Percentiles rank a stretch among this genome's conserved stretches.
phyloP scores from a whole-genome alignment of 2,329 filamentous ascomycete genomes.

The Aspergillus arachidicola region DNA sequence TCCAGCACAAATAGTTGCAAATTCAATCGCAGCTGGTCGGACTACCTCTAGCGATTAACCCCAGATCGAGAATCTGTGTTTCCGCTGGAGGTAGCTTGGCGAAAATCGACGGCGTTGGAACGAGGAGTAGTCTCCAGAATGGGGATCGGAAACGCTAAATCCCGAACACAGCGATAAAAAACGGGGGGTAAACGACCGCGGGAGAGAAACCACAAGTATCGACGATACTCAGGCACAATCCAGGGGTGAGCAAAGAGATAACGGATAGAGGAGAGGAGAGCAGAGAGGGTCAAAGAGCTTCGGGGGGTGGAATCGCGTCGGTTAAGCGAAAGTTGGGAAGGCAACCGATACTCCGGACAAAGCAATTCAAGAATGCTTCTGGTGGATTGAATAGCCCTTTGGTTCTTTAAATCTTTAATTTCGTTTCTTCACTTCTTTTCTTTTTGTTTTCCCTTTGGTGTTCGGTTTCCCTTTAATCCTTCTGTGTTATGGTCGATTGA shows the following conservation, averaged over 20 bases:
- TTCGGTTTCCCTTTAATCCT: conserved; percentile 1
- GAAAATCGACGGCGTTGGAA: conserved; percentile 23
- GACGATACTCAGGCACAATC: not conserved
- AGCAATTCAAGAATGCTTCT: conserved; percentile 23
- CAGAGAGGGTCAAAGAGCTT: conserved; percentile 15
- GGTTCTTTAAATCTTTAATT: not conserved
- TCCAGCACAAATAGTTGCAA: conserved; percentile 9
- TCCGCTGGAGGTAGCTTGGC: conserved; percentile 40
- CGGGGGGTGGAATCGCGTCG: conserved; percentile 14
- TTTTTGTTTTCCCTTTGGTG: conserved; percentile 1
- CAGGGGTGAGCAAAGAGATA: conserved; percentile 8
- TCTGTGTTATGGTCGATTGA: not conserved
- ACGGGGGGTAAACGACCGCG: conserved; percentile 3
- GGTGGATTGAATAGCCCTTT: conserved; percentile 7
- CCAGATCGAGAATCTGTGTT: conserved; percentile 41
- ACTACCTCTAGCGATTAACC: conserved; percentile 43
- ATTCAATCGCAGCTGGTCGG: conserved; percentile 17
- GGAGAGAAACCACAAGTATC: conserved; percentile 5
- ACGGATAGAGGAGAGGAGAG: conserved; percentile 15
- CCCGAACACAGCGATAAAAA: conserved; percentile 13
- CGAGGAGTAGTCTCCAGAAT: conserved; percentile 18
- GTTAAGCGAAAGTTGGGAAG: conserved; percentile 24
- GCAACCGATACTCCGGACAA: conserved; percentile 22
- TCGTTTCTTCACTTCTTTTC: conserved; percentile 4
- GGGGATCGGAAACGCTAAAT: conserved; percentile 4